These are phyloP conservation scores for Cyclotella kingstonii DNA, from an alignment of 108 stramenopile genomes.

Conservation along the genomic window DNA sequence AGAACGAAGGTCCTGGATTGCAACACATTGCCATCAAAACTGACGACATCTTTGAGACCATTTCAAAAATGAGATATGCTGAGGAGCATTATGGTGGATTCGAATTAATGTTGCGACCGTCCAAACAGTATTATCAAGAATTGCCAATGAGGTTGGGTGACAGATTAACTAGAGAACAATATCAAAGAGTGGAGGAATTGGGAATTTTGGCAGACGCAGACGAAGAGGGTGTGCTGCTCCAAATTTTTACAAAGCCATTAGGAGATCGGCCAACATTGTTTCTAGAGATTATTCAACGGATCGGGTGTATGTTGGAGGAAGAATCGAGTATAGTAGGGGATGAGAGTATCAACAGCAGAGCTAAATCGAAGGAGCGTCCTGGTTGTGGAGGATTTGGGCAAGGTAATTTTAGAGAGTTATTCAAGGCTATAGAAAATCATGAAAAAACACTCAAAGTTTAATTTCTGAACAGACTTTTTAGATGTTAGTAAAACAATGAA, in stretches of 20 bases:
- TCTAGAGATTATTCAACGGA: slow-evolving; percentile 89
- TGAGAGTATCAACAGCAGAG: slow-evolving; percentile 2
- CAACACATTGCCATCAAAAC: slow-evolving; percentile 89
- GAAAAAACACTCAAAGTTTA: slow-evolving; percentile 68
- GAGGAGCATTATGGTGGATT: slow-evolving; percentile 70
- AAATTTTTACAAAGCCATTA: slow-evolving; percentile 86
- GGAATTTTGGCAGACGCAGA: slow-evolving; percentile 87
- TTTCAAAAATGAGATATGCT: slow-evolving; percentile 59
- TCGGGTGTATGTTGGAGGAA: slow-evolving; percentile 66
- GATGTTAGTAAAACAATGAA: no score
- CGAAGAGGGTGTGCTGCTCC: slow-evolving; percentile 81
- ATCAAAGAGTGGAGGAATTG: slow-evolving; percentile 58
- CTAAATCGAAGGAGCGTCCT: slow-evolving; percentile 39
- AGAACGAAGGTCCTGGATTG: slow-evolving; percentile 82
- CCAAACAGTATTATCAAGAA: slow-evolving; percentile 65
- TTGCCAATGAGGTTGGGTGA: slow-evolving; percentile 52
- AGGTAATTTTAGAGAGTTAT: slow-evolving; percentile 88
- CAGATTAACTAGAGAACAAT: slow-evolving; percentile 46
- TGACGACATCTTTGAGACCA: slow-evolving; percentile 74
- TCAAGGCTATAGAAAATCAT: slow-evolving; percentile 85
- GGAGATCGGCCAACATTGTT: slow-evolving; percentile 87
- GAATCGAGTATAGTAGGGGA: slow-evolving; percentile 43
- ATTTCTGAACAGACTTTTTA: no score
- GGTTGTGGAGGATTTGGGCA: slow-evolving; percentile 92
- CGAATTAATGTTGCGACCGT: slow-evolving; percentile 80